Conservation (phyloP, 257 asterid species). For the Scutellaria galericulata region DNA sequence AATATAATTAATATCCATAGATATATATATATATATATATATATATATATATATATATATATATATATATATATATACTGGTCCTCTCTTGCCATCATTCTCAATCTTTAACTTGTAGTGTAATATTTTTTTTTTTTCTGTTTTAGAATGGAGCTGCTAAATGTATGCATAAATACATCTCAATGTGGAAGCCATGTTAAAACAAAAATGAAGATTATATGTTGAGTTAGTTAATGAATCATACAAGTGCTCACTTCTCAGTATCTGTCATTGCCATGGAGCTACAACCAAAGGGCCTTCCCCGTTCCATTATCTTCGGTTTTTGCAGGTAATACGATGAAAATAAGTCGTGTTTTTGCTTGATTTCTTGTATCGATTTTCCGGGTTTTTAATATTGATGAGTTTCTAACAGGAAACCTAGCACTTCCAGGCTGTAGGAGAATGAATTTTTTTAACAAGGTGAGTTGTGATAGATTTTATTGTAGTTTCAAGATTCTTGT, state of each 20-base stretch:
- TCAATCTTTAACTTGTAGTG: slow-evolving; percentile 14
- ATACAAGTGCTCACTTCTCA: slow-evolving; percentile 51
- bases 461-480: not conserved
- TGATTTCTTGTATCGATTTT: not conserved
- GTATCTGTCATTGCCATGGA: slow-evolving; percentile 53
- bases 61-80: not conserved
- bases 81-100: slow-evolving; percentile 38
- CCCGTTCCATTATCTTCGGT: not conserved
- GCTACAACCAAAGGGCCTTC: not conserved
- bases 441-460: slow-evolving; percentile 9
- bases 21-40: slow-evolving; percentile 2
- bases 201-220: slow-evolving; percentile 16
- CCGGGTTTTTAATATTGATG: not conserved
- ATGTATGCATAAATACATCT: not conserved
- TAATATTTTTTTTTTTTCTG: slow-evolving; percentile 26
- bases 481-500: too few species aligned
- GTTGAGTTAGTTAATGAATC: slow-evolving; percentile 7
- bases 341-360: not conserved
- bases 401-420: not conserved
- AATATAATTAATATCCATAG: not conserved
- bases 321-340: not conserved
- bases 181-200: slow-evolving; percentile 10
- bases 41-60: slow-evolving; percentile 9
- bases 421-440: not conserved
- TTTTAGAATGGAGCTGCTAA: slow-evolving; percentile 26